A percentile compares a stretch with the other conserved stretches of the same genome.
Evolutionary conservation across 441 rosid species (phyloP).

Genomic region (Erodium trifolium): DNA sequence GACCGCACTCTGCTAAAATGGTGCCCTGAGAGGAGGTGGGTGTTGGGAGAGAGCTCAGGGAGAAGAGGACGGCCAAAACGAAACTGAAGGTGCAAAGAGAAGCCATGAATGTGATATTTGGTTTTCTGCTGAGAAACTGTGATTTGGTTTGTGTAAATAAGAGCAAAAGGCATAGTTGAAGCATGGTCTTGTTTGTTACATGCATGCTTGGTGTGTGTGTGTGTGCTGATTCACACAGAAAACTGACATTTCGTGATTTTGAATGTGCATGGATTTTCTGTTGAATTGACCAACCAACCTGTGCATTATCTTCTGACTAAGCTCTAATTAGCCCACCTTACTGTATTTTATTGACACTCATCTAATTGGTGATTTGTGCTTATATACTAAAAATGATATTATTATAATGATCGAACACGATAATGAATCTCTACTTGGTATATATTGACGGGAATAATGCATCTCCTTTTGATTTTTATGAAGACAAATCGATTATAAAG

Average conservation of each 20-base stretch:
- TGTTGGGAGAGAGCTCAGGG: slow-evolving; percentile 23
- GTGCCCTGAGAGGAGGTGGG: slow-evolving; percentile 35
- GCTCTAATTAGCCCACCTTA: too few species aligned
- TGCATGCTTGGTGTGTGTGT: not conserved
- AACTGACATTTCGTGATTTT: not conserved
- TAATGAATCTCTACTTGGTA: too few species aligned
- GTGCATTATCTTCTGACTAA: too few species aligned
- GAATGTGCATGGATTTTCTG: not conserved
- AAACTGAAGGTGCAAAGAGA: slow-evolving; percentile 12
- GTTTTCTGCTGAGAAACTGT: not conserved
- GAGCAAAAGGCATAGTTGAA: not conserved
- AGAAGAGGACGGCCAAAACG: slow-evolving; percentile 18
- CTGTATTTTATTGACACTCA: too few species aligned
- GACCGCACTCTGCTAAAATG: slow-evolving; percentile 35
- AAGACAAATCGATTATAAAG: too few species aligned
- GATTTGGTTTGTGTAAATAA: not conserved
- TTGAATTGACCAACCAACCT: too few species aligned
- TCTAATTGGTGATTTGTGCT: too few species aligned
- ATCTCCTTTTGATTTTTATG: too few species aligned
- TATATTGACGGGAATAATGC: too few species aligned
- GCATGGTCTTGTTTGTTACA: not conserved
- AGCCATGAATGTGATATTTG: slow-evolving; percentile 10
- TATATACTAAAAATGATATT: too few species aligned
- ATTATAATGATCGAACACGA: too few species aligned
- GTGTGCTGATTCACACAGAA: not conserved